A percentile compares a stretch with the other conserved stretches of the same genome.
These are phyloP conservation scores for Phanerodontia chrysosporium DNA, from an alignment of 768 basidiomycete species.

Conservation along the genomic window DNA sequence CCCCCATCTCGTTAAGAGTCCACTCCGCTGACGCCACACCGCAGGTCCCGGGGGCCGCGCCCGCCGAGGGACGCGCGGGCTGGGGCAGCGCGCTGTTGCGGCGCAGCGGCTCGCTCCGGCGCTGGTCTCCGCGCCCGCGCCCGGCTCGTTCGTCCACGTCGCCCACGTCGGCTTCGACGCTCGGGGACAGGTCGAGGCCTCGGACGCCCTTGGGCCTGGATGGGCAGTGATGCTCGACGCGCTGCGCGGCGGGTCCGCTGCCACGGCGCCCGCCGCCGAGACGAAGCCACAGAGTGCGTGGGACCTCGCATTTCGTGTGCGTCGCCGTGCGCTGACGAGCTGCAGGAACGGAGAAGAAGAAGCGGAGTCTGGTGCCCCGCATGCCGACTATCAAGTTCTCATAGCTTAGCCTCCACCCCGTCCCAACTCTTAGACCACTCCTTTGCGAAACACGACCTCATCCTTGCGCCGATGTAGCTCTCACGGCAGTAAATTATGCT, in stretches of 20 bases:
- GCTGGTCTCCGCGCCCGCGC: constrained; percentile 54
- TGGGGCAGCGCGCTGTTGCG: constrained; percentile 1
- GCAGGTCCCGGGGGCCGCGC: neutral
- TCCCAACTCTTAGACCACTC: too few relatives aligned
- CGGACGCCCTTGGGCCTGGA: constrained; percentile 47
- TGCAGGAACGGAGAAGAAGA: neutral
- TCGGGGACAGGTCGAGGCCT: constrained; percentile 48
- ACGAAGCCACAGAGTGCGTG: neutral
- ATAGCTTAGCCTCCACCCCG: neutral
- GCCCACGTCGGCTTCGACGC: constrained; percentile 58
- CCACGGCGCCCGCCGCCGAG: constrained; percentile 14
- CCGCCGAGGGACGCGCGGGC: neutral
- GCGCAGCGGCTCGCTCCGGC: constrained; percentile 28
- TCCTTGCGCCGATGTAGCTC: too few relatives aligned
- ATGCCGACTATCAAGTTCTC: neutral
- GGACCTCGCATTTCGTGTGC: too few relatives aligned
- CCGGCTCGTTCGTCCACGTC: constrained; percentile 62
- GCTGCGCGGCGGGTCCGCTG: constrained; percentile 30
- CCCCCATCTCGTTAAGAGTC: neutral
- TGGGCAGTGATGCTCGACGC: constrained; percentile 41
- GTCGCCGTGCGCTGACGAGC: neutral
- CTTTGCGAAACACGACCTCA: too few relatives aligned
- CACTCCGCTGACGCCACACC: neutral
- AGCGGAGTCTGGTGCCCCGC: constrained; percentile 3
- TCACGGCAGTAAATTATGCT: neutral